Evolutionary conservation across 768 basidiomycete species (phyloP), one percentile per base, ranked within the genome.

Genomic region (Tephrocybe sp.): DNA sequence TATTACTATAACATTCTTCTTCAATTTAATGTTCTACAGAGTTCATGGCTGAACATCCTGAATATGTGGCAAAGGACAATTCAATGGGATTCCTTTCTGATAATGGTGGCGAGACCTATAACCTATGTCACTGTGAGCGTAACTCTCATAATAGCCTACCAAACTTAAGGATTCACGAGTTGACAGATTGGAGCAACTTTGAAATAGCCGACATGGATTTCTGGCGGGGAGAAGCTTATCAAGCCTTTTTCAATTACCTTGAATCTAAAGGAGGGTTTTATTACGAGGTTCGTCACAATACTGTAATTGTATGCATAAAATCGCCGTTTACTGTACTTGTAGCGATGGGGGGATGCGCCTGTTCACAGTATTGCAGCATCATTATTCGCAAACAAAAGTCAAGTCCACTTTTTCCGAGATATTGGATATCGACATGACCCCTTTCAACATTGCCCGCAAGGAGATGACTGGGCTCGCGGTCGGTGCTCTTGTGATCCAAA

Each of bases 201-300:
- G 92, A 95, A 68, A 96, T 98, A 52, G 92, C 82, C 3, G 83
- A 86, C 61, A 82, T 97, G 75, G 84, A 91, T 57, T 90, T 96
- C 64, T 96, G 92, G 90, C 74, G 92, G 50, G 74, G 79, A 1
- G 84, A 91, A 57, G 87, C 90, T 0, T 98, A 97, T 68, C 78
- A 80, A 58, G 78, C 82, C 42, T 95, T 87, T 71, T 96, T 96
- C 60, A 81, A 90, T 23, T 79, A 80, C 64, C 77, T 96, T 31
- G 94, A 96, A 57, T 68, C 76, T 1, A 80, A 82, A 41, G 93
- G 93, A 34, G 93, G 93, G 4, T 93, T 95, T 68, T 94, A 94
- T 71, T 94, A 93, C 61, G 92, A 93, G 83, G 87, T 87, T 23
- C 9, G 71, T 63, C n/a, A 9, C 45, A 55, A 50, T 33, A 10